Evolutionary conservation across 2,329 filamentous ascomycete species (phyloP), one percentile per base, ranked within the genome.

Genomic region (Sclerotinia nivalis): DNA sequence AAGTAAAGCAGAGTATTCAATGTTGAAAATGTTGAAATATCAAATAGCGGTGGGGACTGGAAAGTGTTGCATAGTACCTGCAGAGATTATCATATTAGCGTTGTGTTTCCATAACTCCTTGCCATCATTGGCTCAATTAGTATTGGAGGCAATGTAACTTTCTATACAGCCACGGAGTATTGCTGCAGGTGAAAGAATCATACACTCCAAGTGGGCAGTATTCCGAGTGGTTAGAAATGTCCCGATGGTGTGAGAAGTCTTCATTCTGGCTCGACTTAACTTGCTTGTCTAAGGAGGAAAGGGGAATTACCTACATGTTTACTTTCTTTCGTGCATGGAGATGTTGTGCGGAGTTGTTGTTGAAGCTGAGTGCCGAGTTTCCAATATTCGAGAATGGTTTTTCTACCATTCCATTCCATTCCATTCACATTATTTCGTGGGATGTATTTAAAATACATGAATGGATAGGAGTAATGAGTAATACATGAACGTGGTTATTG

Each of bases 31-130:
- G 31, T 22, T 49, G 59, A 54, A 65, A 15, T 13, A 22, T 43
- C 43, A 34, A 68, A 62, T 10, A 13, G 66, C 66, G 56, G 66
- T 62, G 40, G 55, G 34, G 34, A 45, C 34, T 43, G 54, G 34
- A 34, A 34, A 28, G 45, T 31, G 22, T 37, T 31, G 40, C 56
- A 52, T 61, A 31, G 47, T 68, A 62, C 66, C 66, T 62, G 66
- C 66, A 68, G 66, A 43, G 34, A n/a, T 45, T 34, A 34, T 34
- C 55, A 62, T 45, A 18, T 37, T 68, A 60, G 66, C 15, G 45
- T 22, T 22, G 43, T 40, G 31, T 45, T 45, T 55, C 66, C 10
- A 47, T n/a, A 9, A 22, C 18, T 12, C 20, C 40, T 13, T n/a
- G 10, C 13, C n/a, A 4, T 52, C 31, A 54, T 62, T 54, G 47